Conservation (phyloP, 331 rosid species). For the Acacia pycnantha region DNA sequence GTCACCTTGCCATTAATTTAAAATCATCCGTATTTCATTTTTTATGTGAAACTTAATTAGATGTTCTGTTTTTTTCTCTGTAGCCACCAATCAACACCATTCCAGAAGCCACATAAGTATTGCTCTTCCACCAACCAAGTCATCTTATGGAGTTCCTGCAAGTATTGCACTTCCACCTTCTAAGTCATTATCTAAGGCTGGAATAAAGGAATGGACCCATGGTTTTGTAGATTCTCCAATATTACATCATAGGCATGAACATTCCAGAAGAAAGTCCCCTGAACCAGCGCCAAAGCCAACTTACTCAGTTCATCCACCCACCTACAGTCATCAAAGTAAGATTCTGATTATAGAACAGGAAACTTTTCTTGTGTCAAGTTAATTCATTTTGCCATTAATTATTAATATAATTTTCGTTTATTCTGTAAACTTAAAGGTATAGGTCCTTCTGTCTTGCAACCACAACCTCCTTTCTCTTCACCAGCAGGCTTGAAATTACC, state of each 20-base stretch:
- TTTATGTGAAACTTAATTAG: neutral
- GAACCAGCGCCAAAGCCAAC: conserved; percentile 37
- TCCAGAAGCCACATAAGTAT: conserved; percentile 48
- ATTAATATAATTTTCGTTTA: neutral
- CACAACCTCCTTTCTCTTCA: conserved; percentile 43
- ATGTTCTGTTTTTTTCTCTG: conserved; percentile 24
- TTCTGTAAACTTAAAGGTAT: conserved; percentile 8
- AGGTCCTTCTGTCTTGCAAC: conserved; percentile 53
- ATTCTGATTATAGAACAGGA: conserved; percentile 14
- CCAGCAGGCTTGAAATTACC: conserved; percentile 33
- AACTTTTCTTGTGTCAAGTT: neutral
- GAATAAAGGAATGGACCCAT: conserved; percentile 44
- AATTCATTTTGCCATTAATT: neutral
- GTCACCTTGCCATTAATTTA: neutral
- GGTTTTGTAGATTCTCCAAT: conserved; percentile 43
- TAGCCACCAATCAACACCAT: conserved; percentile 39
- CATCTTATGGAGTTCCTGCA: conserved; percentile 37
- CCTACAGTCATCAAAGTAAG: conserved; percentile 51
- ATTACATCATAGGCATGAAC: conserved; percentile 41
- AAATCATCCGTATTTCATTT: neutral
- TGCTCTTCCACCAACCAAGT: conserved; percentile 57
- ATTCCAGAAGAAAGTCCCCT: conserved; percentile 37
- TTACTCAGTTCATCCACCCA: conserved; percentile 35
- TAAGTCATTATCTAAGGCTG: conserved; percentile 36
- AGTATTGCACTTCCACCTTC: conserved; percentile 58